Evolutionary conservation across 441 rosid genomes (phyloP).

Genomic region (Croton setiger): DNA sequence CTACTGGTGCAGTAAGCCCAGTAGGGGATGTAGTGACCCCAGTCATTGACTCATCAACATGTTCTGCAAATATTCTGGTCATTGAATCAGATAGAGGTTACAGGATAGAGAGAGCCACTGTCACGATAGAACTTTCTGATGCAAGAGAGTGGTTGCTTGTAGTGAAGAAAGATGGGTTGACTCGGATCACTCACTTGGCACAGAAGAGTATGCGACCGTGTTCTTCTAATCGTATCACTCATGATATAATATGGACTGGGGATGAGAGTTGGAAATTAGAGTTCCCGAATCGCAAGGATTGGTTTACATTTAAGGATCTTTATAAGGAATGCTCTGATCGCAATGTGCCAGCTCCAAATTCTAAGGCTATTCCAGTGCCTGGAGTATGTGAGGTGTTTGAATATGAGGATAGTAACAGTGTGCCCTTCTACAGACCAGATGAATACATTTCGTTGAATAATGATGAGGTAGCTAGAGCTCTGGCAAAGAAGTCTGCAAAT

Average conservation of each 20-base stretch:
- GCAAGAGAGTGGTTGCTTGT: constrained; percentile 73
- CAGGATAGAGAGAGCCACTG: constrained; percentile 62
- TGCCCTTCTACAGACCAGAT: constrained; percentile 50
- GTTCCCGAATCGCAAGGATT: constrained; percentile 61
- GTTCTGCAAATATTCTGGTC: constrained; percentile 63
- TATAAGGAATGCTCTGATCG: constrained; percentile 76
- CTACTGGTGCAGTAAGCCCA: constrained; percentile 30
- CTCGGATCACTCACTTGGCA: constrained; percentile 47
- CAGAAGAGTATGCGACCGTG: constrained; percentile 57
- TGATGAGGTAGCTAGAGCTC: constrained; percentile 81
- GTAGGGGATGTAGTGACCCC: constrained; percentile 27
- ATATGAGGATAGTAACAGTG: constrained; percentile 32
- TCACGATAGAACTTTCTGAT: constrained; percentile 47
- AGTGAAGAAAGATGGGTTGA: constrained; percentile 51
- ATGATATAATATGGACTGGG: constrained; percentile 63
- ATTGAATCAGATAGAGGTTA: constrained; percentile 60
- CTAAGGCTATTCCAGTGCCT: constrained; percentile 80
- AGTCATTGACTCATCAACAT: constrained; percentile 37
- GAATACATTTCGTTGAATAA: constrained; percentile 48
- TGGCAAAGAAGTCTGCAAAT: constrained; percentile 56
- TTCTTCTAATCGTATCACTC: constrained; percentile 60
- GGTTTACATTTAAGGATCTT: constrained; percentile 82
- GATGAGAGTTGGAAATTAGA: constrained; percentile 87
- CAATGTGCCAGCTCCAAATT: constrained; percentile 39
- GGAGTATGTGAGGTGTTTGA: constrained; percentile 61